These are phyloP conservation scores for Kwoniella newhampshirensis DNA, from an alignment of 768 basidiomycete species.

Conservation along the genomic window DNA sequence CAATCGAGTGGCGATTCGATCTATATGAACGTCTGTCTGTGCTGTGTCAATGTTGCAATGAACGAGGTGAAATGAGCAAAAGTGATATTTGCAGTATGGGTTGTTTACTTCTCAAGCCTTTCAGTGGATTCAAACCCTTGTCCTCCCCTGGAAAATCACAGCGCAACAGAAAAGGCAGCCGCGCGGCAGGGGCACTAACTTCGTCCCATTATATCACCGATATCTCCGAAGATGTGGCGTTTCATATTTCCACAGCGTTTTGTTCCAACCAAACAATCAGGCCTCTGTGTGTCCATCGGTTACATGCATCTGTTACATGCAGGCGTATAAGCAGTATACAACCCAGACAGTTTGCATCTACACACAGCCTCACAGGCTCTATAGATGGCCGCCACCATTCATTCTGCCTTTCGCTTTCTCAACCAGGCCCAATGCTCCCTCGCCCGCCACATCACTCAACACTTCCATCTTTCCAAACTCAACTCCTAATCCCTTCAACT, in stretches of 20 bases:
- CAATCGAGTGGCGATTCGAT: constrained; percentile 3
- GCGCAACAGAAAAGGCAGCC: too few relatives aligned
- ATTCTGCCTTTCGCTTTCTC: constrained; percentile 10
- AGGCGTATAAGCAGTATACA: too few relatives aligned
- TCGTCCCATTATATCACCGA: too few relatives aligned
- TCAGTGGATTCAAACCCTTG: not conserved
- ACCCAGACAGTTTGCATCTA: too few relatives aligned
- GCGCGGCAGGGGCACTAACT: too few relatives aligned
- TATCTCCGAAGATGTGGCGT: too few relatives aligned
- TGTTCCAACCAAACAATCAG: too few relatives aligned
- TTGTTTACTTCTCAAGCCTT: constrained; percentile 14
- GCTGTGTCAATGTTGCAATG: not conserved
- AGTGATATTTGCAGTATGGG: constrained; percentile 15
- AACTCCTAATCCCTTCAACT: constrained; percentile 19
- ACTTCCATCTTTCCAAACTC: constrained; percentile 21
- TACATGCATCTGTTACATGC: too few relatives aligned
- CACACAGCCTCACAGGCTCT: too few relatives aligned
- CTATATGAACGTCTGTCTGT: not conserved
- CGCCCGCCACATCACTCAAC: constrained; percentile 32
- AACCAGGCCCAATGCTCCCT: constrained; percentile 28
- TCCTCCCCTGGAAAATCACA: too few relatives aligned
- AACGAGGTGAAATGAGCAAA: constrained; percentile 6
- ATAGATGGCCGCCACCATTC: not conserved
- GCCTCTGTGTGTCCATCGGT: too few relatives aligned
- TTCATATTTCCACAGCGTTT: too few relatives aligned